Evolutionary conservation across 345 rosid species (phyloP), one percentile per base, ranked within the genome.

Genomic region (Salix udensis): DNA sequence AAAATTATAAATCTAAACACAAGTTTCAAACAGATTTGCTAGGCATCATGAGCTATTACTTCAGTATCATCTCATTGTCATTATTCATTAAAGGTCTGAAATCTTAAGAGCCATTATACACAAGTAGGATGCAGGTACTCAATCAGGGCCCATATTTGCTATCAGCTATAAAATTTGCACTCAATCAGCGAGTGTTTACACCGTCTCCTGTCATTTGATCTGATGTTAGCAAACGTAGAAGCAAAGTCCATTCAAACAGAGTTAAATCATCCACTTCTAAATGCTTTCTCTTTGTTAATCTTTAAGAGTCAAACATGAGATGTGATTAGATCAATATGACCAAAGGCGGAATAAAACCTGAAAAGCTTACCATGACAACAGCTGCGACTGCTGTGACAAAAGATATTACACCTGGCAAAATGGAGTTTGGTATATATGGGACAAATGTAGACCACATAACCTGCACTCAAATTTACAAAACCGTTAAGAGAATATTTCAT

Each of bases 381-480:
- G 91, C 87, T n/a, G 86, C 78, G 9, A 92, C n/a, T 73, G 95
- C 97, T 61, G 79, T 44, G 37, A 77, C 86, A 86, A 79, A 90
- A 76, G 98, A 83, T 66, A 81, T 71, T 58, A 80, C 75, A 70
- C 97, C 93, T 15, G 97, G 98, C 86, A 90, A 72, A 76, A 87
- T 84, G 79, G 89, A 86, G 62, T 78, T 80, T 30, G 97, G 97
- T 75, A 94, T 71, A 82, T 80, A 84, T 21, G 97, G 95, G 14
- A 92, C 93, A 84, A 92, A 94, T 65, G 97, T 94, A 42, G 95
- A 91, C 98, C 98, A 94, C 91, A 92, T 91, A 71, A 92, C 88
- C 97, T 94, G 89, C 65, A 61, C 26, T 73, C 55, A 74, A 67
- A 61, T 52, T 14, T 40, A 71, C 31, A 75, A 13, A 58, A 26